phyloP scores from a whole-genome alignment of 768 basidiomycete genomes.

The Cystofilobasidium capitatum region DNA sequence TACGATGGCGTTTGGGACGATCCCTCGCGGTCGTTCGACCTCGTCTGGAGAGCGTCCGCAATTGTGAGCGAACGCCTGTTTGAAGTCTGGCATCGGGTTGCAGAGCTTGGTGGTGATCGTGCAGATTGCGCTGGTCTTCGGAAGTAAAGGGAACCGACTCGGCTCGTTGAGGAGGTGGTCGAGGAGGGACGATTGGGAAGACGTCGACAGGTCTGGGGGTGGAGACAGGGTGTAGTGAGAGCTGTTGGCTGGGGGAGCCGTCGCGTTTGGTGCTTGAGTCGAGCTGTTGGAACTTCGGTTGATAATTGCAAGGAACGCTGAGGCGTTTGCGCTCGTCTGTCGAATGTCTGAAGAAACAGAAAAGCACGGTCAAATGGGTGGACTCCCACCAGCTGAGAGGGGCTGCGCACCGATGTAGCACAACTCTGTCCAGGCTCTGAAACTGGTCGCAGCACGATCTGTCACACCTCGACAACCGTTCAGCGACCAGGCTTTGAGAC shows the following conservation, averaged over 20 bases:
- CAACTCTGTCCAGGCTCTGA: background rate
- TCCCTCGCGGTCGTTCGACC: background rate
- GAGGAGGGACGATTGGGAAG: background rate
- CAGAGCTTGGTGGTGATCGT: background rate
- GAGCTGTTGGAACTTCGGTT: background rate
- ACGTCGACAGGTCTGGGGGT: background rate
- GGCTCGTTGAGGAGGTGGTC: background rate
- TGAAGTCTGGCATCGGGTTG: too few species aligned
- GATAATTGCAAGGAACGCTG: background rate
- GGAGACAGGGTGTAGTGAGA: background rate
- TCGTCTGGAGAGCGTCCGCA: background rate
- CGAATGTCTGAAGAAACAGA: background rate
- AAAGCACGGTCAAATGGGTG: background rate
- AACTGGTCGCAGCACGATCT: background rate
- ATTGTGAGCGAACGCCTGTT: too few species aligned
- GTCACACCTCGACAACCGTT: background rate
- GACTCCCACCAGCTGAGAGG: background rate
- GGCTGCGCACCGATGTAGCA: background rate
- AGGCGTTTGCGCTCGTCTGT: background rate
- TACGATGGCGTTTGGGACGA: background rate
- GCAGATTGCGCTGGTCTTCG: background rate
- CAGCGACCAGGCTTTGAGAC: background rate
- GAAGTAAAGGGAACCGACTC: background rate
- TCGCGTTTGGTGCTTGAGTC: background rate
- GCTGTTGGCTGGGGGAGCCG: background rate